A percentile compares a stretch with the other conserved stretches of the same genome.
phyloP scores from a whole-genome alignment of 345 rosid genomes.

The Eucalyptus decipiens region DNA sequence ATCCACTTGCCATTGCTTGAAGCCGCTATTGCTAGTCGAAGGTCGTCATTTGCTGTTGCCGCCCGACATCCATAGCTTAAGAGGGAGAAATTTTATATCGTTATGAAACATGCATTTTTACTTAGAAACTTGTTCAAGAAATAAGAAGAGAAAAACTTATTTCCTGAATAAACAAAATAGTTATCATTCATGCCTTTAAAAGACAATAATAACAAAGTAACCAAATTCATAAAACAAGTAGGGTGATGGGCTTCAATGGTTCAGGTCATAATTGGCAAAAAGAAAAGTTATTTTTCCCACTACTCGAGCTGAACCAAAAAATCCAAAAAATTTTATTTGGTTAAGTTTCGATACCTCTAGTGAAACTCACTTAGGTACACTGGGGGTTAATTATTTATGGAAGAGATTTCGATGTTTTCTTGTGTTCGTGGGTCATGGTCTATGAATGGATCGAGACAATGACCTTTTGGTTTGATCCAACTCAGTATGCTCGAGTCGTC shows the following conservation, averaged over 20 bases:
- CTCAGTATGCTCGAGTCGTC: neutral
- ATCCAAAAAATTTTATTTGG: accelerated
- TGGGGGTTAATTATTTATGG: neutral
- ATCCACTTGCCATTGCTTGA: no score
- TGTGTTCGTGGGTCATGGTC: neutral
- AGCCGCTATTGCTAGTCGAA: accelerated
- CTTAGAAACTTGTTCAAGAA: accelerated
- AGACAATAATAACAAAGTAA: neutral
- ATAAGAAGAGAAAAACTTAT: no score
- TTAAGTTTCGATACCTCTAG: neutral
- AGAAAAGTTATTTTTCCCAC: neutral
- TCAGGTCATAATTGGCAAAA: neutral
- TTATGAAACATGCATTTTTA: accelerated
- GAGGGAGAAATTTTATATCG: accelerated
- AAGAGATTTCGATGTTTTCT: neutral
- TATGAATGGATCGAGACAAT: neutral
- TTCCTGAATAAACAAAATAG: no score
- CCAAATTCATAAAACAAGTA: neutral
- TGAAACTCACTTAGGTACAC: neutral
- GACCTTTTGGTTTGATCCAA: neutral
- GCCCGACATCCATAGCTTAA: no score
- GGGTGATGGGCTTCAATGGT: no score
- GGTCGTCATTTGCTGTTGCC: accelerated
- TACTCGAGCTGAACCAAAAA: no score
- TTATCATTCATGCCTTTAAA: accelerated